These are phyloP conservation scores for Blastosporella zonata DNA, from an alignment of 1,284 basidiomycete species.

Conservation along the genomic window DNA sequence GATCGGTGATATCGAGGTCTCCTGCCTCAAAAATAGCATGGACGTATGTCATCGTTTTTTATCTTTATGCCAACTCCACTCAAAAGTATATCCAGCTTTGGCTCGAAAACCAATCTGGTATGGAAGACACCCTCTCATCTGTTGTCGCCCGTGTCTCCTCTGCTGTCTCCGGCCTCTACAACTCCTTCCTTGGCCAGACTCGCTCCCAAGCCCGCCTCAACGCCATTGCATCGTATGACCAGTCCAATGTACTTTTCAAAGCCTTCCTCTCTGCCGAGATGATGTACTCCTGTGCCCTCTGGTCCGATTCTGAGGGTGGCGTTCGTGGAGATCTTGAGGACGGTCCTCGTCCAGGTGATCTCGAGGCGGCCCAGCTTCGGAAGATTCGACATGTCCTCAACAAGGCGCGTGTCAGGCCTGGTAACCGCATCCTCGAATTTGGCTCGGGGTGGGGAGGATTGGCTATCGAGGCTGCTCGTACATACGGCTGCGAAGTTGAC, in stretches of 20 bases:
- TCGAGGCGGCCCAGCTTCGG: conserved; percentile 79
- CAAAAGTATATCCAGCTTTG: conserved; percentile 56
- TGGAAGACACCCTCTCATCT: conserved; percentile 63
- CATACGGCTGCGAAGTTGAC: conserved; percentile 80
- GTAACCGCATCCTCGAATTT: conserved; percentile 83
- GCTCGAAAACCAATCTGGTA: conserved; percentile 76
- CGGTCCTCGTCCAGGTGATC: conserved; percentile 54
- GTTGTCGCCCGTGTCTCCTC: conserved; percentile 65
- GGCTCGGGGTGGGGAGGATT: conserved; percentile 93
- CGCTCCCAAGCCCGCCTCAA: conserved; percentile 77
- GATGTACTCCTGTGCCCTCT: conserved; percentile 91
- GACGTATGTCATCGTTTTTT: conserved; percentile 50
- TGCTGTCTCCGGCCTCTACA: conserved; percentile 69
- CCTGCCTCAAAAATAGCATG: conserved; percentile 73
- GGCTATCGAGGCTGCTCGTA: conserved; percentile 78
- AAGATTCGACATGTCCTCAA: conserved; percentile 80
- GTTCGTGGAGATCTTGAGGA: conserved; percentile 61
- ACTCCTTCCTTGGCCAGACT: conserved; percentile 80
- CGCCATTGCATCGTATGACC: conserved; percentile 87
- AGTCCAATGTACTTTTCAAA: conserved; percentile 80
- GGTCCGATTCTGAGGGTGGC: conserved; percentile 70
- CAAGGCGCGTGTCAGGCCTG: conserved; percentile 72
- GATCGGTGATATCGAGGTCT: conserved; percentile 76
- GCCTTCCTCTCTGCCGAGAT: conserved; percentile 86
- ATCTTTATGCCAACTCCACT: conserved; percentile 13